Conservation (phyloP, 768 basidiomycete species). For the Mycena albidolilacea region DNA sequence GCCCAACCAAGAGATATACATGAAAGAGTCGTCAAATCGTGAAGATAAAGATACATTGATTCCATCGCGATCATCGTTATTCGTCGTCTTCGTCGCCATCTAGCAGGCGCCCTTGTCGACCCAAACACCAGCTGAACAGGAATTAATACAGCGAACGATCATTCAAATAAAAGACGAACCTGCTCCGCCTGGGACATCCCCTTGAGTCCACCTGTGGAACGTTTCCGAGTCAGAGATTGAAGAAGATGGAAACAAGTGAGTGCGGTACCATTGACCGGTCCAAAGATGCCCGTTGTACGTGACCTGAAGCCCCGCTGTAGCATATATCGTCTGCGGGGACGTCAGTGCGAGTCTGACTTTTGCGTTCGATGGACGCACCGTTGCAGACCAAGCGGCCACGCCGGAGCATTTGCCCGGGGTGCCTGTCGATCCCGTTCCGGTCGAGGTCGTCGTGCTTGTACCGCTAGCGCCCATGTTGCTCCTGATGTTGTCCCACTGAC, state of each 20-base stretch:
- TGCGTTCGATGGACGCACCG: conserved; percentile 45
- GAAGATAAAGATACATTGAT: conserved; percentile 24
- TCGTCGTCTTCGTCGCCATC: conserved; percentile 16
- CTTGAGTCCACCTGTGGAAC: conserved; percentile 64
- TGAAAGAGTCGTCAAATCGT: conserved; percentile 1
- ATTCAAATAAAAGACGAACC: conserved; percentile 51
- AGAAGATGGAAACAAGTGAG: too few relatives aligned
- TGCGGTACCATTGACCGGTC: conserved; percentile 66
- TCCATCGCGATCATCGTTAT: not conserved
- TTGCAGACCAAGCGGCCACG: conserved; percentile 64
- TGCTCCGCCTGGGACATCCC: conserved; percentile 67
- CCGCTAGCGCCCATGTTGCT: conserved; percentile 67
- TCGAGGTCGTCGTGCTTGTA: conserved; percentile 43
- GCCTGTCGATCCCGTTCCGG: conserved; percentile 42
- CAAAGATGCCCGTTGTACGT: conserved; percentile 68
- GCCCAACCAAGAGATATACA: conserved; percentile 14
- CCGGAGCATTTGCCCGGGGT: conserved; percentile 54
- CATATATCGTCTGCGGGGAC: conserved; percentile 55
- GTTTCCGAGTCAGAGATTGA: not conserved
- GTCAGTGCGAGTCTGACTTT: not conserved
- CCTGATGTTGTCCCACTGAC: conserved; percentile 80
- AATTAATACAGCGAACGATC: conserved; percentile 6
- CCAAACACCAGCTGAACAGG: conserved; percentile 67
- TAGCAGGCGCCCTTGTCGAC: conserved; percentile 64
- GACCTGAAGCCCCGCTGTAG: conserved; percentile 59